Conservation (phyloP, 2,329 filamentous ascomycete species). For the Cercospora brassicicola region DNA sequence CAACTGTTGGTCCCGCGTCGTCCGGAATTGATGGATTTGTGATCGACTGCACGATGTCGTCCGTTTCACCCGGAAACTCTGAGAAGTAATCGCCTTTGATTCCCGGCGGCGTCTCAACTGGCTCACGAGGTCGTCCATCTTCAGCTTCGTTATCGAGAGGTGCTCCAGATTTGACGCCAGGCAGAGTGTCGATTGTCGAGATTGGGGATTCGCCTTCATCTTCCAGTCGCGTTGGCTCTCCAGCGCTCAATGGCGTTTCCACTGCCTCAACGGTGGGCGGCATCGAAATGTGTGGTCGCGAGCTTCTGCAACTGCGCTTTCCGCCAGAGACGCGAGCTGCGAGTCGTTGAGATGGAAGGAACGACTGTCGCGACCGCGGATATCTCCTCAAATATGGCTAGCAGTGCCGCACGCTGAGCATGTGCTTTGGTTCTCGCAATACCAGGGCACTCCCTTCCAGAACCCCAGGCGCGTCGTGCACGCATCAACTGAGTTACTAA, state of each 20-base stretch:
- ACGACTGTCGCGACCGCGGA: not conserved
- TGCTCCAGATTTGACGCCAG: constrained; percentile 25
- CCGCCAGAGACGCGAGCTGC: not conserved
- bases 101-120: not conserved
- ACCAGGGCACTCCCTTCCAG: not conserved
- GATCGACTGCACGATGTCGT: constrained; percentile 13
- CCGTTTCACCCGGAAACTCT: not conserved
- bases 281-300: not conserved
- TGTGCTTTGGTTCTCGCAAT: not conserved
- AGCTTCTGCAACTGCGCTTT: not conserved
- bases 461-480: not conserved
- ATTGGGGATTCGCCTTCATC: constrained; percentile 18
- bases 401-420: not conserved
- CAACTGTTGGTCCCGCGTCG: constrained; percentile 5
- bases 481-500: not conserved
- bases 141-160: constrained; percentile 10
- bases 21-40: constrained; percentile 5
- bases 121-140: constrained; percentile 1
- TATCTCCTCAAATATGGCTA: not conserved
- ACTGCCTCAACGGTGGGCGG: constrained; percentile 1
- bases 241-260: not conserved
- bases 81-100: not conserved
- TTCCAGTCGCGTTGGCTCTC: constrained; percentile 12
- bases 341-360: not conserved
- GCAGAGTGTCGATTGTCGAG: constrained; percentile 21